Conservation (phyloP, 2,329 filamentous ascomycete genomes). For the Venturia asperata region DNA sequence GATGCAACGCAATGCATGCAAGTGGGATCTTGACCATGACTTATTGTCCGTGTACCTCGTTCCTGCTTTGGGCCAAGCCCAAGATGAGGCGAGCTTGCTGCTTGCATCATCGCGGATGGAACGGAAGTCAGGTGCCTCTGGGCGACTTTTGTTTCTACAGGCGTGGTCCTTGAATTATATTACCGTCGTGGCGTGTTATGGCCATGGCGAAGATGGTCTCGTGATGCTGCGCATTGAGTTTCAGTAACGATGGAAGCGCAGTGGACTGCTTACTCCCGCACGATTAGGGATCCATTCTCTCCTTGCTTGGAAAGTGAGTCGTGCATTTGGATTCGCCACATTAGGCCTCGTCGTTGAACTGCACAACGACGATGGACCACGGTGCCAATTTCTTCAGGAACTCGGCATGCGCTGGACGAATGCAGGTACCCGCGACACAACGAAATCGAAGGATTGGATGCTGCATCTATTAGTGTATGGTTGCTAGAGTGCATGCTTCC, state of each 20-base stretch:
- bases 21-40: not conserved
- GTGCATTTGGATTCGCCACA: not conserved
- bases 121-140: slow-evolving; percentile 3
- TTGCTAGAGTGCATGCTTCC: not conserved
- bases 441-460: not conserved
- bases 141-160: slow-evolving; percentile 3
- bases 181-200: not conserved
- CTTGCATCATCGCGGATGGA: not conserved
- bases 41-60: not conserved
- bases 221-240: slow-evolving; percentile 1
- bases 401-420: not conserved
- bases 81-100: too few relatives aligned
- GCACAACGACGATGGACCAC: slow-evolving; percentile 5
- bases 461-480: not conserved
- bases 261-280: not conserved
- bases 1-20: slow-evolving; percentile 4
- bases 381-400: not conserved
- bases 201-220: not conserved
- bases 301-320: not conserved
- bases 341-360: not conserved
- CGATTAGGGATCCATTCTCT: not conserved
- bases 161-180: slow-evolving; percentile 1
- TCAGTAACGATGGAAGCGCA: slow-evolving; percentile 4
- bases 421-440: not conserved
- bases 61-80: not conserved